These are phyloP conservation scores for Stephania yunnanensis DNA, from an alignment of 164 flowering plant species.

Conservation along the genomic window DNA sequence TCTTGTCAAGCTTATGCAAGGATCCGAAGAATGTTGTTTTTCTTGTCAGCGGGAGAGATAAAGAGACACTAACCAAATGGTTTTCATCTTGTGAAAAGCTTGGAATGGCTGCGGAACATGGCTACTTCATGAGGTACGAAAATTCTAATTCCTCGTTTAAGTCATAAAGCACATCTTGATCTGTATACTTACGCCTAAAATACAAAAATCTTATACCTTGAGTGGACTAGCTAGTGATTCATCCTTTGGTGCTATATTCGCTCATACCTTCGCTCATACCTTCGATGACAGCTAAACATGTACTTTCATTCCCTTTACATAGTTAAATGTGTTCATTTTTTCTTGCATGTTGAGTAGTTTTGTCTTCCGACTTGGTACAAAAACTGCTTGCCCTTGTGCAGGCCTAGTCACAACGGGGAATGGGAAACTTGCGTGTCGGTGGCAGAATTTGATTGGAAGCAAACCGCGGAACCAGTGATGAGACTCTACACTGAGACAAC, in stretches of 20 bases:
- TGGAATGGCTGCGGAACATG: conserved; percentile 61
- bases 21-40: conserved; percentile 52
- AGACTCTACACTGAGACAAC: conserved; percentile 42
- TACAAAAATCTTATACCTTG: no score
- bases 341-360: not conserved
- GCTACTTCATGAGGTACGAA: conserved; percentile 46
- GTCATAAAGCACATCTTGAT: no score
- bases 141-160: not conserved
- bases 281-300: no score
- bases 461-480: conserved; percentile 46
- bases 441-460: conserved; percentile 40
- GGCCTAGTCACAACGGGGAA: conserved; percentile 26
- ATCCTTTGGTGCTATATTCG: no score
- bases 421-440: conserved; percentile 37
- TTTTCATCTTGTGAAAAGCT: conserved; percentile 47
- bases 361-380: not conserved
- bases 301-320: no score
- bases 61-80: conserved; percentile 39
- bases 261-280: no score
- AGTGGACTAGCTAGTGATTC: no score
- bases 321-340: no score
- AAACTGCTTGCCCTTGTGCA: conserved; percentile 4
- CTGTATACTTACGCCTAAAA: no score
- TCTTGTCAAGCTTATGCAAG: conserved; percentile 42
- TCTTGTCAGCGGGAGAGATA: conserved; percentile 51